Percentiles rank a stretch among this genome's conserved stretches.
Evolutionary conservation across 1,284 basidiomycete species (phyloP).

Genomic region (Meira miltonrushii): DNA sequence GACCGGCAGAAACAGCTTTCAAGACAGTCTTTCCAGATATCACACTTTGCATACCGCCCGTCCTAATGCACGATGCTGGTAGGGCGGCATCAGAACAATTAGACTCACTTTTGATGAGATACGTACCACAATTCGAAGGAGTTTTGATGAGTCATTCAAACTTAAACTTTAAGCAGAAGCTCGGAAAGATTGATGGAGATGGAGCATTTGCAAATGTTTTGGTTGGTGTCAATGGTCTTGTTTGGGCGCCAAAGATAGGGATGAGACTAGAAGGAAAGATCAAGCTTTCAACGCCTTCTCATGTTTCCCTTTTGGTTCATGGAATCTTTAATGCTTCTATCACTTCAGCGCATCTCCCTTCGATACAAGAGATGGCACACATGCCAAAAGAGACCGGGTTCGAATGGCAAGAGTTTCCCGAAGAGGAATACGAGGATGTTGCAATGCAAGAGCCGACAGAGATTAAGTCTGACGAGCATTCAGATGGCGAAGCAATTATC

Average conservation of each 20-base stretch:
- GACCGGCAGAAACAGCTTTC: slow-evolving; percentile 23
- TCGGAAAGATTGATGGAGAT: slow-evolving; percentile 71
- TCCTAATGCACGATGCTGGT: slow-evolving; percentile 28
- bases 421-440: slow-evolving; percentile 55
- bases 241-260: slow-evolving; percentile 84
- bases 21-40: slow-evolving; percentile 33
- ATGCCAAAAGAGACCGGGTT: slow-evolving; percentile 51
- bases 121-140: slow-evolving; percentile 77
- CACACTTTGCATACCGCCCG: slow-evolving; percentile 43
- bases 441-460: slow-evolving; percentile 16
- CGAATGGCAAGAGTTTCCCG: slow-evolving; percentile 74
- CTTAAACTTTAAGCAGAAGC: slow-evolving; percentile 65
- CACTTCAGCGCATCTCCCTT: slow-evolving; percentile 80
- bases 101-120: slow-evolving; percentile 58
- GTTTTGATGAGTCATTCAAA: slow-evolving; percentile 83
- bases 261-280: slow-evolving; percentile 78
- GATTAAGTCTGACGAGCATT: slow-evolving; percentile 20
- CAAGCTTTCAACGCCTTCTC: slow-evolving; percentile 85
- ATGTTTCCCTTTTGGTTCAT: slow-evolving; percentile 84
- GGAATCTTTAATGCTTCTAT: slow-evolving; percentile 96
- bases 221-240: slow-evolving; percentile 73
- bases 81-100: slow-evolving; percentile 41
- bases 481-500: slow-evolving; percentile 33
- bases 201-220: slow-evolving; percentile 77
- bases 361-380: slow-evolving; percentile 23